These are phyloP conservation scores for Phyllosticta citribraziliensis DNA, from an alignment of 2,329 filamentous ascomycete species.

Conservation along the genomic window DNA sequence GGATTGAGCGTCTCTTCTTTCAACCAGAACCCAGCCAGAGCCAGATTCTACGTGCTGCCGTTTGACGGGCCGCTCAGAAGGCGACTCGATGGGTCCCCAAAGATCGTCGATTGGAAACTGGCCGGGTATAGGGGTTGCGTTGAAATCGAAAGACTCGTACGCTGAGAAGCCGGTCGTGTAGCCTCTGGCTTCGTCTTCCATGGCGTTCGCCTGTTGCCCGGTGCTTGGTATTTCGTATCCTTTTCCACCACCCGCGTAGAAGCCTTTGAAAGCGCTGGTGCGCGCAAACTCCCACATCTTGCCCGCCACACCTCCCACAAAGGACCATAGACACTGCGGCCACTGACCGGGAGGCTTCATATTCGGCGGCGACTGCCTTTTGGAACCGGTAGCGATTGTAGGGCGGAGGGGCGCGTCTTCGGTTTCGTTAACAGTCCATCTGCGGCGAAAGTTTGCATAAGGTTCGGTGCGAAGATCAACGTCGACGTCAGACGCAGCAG, in stretches of 20 bases:
- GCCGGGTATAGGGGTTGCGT: conserved; percentile 38
- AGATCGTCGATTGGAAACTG: conserved; percentile 43
- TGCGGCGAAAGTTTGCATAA: conserved; percentile 21
- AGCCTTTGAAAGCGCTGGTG: conserved; percentile 64
- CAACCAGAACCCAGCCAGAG: conserved; percentile 5
- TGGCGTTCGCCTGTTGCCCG: conserved; percentile 17
- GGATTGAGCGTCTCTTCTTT: not conserved
- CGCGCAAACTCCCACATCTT: conserved; percentile 76
- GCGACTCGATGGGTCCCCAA: conserved; percentile 15
- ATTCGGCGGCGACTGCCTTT: conserved; percentile 13
- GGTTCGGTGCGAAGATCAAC: conserved; percentile 19
- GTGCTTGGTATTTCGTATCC: conserved; percentile 48
- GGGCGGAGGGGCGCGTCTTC: not conserved
- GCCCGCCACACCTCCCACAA: conserved; percentile 59
- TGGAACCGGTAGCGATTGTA: not conserved
- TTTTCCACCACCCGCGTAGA: conserved; percentile 73
- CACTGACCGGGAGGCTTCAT: conserved; percentile 33
- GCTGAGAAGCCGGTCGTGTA: conserved; percentile 16
- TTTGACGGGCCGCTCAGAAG: conserved; percentile 32
- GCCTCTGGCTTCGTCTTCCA: conserved; percentile 19
- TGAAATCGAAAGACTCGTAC: conserved; percentile 2
- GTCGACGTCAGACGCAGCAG: conserved; percentile 31
- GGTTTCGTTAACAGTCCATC: conserved; percentile 16
- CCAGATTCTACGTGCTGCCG: conserved; percentile 21
- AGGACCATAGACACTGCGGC: conserved; percentile 50